Percentiles rank a stretch among this genome's conserved stretches.
Conservation (phyloP, 2,329 filamentous ascomycete species). For the Colletotrichum melonis region DNA sequence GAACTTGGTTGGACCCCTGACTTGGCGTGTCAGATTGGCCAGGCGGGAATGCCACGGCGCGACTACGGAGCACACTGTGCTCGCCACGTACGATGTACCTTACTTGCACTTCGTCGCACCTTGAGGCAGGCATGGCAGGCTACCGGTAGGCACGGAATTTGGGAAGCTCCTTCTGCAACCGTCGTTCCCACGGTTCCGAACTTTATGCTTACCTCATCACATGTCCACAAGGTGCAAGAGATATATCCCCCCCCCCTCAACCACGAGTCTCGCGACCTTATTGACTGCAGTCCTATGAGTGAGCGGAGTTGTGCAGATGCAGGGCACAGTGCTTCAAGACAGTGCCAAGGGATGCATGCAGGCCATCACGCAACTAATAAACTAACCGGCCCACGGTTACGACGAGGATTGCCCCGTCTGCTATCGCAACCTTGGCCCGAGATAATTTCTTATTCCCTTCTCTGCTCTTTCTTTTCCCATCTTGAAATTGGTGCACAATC, state of each 20-base stretch:
- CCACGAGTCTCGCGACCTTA: neutral
- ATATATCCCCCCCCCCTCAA: neutral
- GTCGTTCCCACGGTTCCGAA: neutral
- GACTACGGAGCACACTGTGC: neutral
- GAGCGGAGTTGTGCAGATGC: neutral
- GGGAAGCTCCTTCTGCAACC: neutral
- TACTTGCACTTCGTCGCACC: too few relatives aligned
- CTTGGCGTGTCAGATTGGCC: slow-evolving; percentile 22
- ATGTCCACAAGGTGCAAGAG: neutral
- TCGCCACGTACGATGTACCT: neutral
- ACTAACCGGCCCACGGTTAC: neutral
- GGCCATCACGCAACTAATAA: neutral
- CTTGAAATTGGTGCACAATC: neutral
- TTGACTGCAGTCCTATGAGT: neutral
- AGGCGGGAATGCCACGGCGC: neutral
- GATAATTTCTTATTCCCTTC: neutral
- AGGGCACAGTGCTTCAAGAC: neutral
- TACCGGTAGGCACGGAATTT: neutral
- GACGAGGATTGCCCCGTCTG: neutral
- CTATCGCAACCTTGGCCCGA: neutral
- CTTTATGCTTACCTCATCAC: neutral
- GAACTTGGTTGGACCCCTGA: slow-evolving; percentile 12
- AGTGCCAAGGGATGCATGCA: neutral
- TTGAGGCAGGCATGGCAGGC: too few relatives aligned
- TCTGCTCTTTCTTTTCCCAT: neutral